A percentile compares a stretch with the other conserved stretches of the same genome.
These are phyloP conservation scores for Suillus sp. DNA, from an alignment of 768 basidiomycete genomes.

Conservation along the genomic window DNA sequence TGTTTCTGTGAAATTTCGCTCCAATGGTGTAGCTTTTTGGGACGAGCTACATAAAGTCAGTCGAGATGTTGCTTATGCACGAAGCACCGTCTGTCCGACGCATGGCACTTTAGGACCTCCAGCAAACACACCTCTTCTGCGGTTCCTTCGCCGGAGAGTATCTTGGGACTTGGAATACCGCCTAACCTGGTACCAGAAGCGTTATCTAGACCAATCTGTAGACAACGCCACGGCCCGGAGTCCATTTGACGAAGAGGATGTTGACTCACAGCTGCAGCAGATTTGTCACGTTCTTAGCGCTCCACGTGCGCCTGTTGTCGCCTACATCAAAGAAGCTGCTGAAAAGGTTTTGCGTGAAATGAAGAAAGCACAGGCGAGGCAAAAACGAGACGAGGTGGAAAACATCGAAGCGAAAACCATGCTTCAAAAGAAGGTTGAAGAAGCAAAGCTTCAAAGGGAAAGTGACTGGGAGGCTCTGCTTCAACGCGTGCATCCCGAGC, in stretches of 20 bases:
- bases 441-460: constrained; percentile 59
- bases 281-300: constrained; percentile 59
- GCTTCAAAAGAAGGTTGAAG: constrained; percentile 65
- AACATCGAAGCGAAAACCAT: constrained; percentile 50
- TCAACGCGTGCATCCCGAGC: constrained; percentile 51
- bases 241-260: constrained; percentile 51
- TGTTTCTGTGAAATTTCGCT: constrained; percentile 40
- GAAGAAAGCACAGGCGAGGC: constrained; percentile 43
- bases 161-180: constrained; percentile 67
- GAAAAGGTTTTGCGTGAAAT: constrained; percentile 43
- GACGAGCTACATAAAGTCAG: constrained; percentile 51
- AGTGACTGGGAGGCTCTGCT: constrained; percentile 67
- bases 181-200: constrained; percentile 67
- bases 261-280: constrained; percentile 41
- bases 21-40: constrained; percentile 58
- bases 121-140: constrained; percentile 37
- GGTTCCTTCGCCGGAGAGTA: constrained; percentile 54
- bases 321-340: constrained; percentile 45
- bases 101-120: constrained; percentile 26
- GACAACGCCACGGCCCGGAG: constrained; percentile 44
- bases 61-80: constrained; percentile 37
- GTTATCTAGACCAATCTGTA: constrained; percentile 58
- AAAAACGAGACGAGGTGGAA: constrained; percentile 33
- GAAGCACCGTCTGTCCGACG: constrained; percentile 21
- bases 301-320: constrained; percentile 48